Evolutionary conservation across 2,329 filamentous ascomycete genomes (phyloP).

Genomic region (Microascus cirrosus): DNA sequence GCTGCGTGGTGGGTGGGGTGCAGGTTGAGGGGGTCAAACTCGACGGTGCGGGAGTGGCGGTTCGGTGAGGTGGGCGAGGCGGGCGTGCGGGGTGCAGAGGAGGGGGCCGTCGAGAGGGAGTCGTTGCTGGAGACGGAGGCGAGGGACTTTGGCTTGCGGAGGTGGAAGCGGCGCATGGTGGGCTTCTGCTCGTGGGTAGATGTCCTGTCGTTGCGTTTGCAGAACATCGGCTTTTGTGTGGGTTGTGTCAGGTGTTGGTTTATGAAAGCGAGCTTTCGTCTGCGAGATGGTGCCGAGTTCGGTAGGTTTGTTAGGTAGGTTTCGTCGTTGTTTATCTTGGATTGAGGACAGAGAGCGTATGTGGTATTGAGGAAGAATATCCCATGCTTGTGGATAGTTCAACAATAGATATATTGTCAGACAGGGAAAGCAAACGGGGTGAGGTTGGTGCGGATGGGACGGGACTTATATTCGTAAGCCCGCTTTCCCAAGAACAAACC

Average conservation of each 20-base stretch:
- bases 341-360: background rate
- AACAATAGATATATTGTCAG: background rate
- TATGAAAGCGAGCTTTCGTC: background rate
- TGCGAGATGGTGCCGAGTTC: background rate
- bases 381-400: background rate
- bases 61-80: constrained; percentile 7
- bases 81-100: constrained; percentile 9
- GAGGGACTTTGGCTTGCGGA: constrained; percentile 27
- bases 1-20: constrained; percentile 19
- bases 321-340: background rate
- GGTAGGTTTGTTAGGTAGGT: background rate
- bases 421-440: background rate
- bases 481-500: too few species aligned
- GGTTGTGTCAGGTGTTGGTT: background rate
- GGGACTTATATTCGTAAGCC: too few species aligned
- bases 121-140: constrained; percentile 21
- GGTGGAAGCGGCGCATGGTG: constrained; percentile 18
- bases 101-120: constrained; percentile 15
- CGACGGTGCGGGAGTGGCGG: constrained; percentile 13
- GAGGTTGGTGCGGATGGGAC: background rate
- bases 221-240: background rate
- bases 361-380: background rate
- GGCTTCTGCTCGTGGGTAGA: background rate
- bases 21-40: constrained; percentile 20
- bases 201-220: background rate